Evolutionary conservation across 106 monocot genomes (phyloP), one percentile per base, ranked within the genome.

Genomic region (Posidonia australis): DNA sequence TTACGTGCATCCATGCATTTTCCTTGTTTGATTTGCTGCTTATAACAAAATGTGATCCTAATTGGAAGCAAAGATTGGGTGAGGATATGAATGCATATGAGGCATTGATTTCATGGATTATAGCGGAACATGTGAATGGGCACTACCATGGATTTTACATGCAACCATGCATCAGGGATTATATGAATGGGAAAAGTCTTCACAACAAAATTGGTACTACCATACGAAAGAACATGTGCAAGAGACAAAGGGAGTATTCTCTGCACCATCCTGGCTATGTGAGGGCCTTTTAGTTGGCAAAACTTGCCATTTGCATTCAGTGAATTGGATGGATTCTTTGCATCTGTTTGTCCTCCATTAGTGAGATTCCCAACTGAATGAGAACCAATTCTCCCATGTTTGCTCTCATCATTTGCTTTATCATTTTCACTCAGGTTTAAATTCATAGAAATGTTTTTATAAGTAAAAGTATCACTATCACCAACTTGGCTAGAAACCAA

Each of bases 231-330:
- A 12, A 17, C 5, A 32, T 16, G 14, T 14, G 31, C 26, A 60
- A 9, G 4, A 26, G 23, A 43, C 1, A 77, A 66, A 48, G 70
- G 17, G 44, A 41, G 30, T 56, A 67, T 69, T 79, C 79, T 80
- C 19, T 69, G 57, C 28, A 88, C 80, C 26, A 81, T 82, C 57
- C 77, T 89, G 10, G 85, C 79, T 69, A 83, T 70, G 24, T 78
- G 75, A 64, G 86, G 78, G 57, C 81, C 89, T n/a, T 64, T 64
- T 0, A 66, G 77, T 44, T 58, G 63, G 42, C 57, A 75, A 31
- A 51, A 30, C 64, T 47, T 75, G 31, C 70, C 77, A 27, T 66
- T 12, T 67, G 41, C 54, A 55, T 27, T 71, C 44, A 54, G 60
- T 43, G 66, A 32, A 61, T 31, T 32, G 30, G 79, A 60, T 53